Base-by-base conservation (phyloP, 148 eudicot genomes). In the Amaranthus cruentus region DNA sequence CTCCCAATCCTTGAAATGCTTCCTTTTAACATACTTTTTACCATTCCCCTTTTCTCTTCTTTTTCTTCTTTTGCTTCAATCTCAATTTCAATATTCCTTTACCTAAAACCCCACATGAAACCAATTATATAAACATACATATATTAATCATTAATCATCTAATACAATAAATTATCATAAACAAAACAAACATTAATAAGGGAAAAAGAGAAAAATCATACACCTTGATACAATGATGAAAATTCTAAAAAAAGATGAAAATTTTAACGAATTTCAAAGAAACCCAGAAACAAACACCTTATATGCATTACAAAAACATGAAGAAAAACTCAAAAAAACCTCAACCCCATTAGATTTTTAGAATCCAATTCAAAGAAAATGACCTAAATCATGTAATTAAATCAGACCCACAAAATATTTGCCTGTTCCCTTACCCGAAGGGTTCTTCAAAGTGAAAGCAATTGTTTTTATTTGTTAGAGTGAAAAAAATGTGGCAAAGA, bases 1-100 rank as follows among this genome's bases (percentile, higher is more conserved):
- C 79, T 89, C 7, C 92, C 92, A 10, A 87, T 85, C 72, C 87
- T 86, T 0, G 91, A 87, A 42, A 88, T 58, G 75, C 86, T 77
- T 75, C 85, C 85, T 73, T 82, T 88, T 21, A 68, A 63, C 73
- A 75, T 73, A 13, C 81, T 75, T 62, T 88, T 87, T 62, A 82
- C 93, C 93, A 88, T 91, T 54, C 59, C 62, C 53, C 55, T 54
- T 67, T 62, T 74, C 64, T 52, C 48, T 43, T 73, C 51, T 48
- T 66, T 38, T 15, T 64, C 44, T 69, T 59, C 71, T 68, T 71
- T 62, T 64, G 50, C 78, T 10, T 1, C 51, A 15, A 67, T 46
- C 70, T 81, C 73, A 59, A 80, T 54, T 47, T 62, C 68, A 73
- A 73, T 56, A 55, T 56, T 68, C 56, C 43, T 62, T 28, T 62